phyloP scores from a whole-genome alignment of 169 alveolate genomes.

The Cryptosporidium andersoni region DNA sequence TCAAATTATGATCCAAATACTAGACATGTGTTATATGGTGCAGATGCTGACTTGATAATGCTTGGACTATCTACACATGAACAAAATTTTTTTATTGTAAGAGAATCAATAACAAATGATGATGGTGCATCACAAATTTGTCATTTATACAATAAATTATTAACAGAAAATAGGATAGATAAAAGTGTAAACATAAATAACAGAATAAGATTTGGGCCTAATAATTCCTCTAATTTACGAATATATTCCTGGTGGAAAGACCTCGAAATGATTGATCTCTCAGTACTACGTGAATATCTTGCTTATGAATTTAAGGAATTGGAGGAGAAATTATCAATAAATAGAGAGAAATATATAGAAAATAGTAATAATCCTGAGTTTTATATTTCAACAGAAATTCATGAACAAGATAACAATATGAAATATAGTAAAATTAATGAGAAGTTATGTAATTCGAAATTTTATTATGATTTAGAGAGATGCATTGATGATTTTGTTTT shows the following conservation, averaged over 20 bases:
- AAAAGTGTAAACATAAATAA: not conserved
- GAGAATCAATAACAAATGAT: constrained; percentile 84
- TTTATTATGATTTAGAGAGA: constrained; percentile 89
- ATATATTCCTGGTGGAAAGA: constrained; percentile 66
- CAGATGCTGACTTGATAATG: constrained; percentile 99
- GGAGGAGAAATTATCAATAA: not conserved
- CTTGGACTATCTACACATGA: constrained; percentile 96
- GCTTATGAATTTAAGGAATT: constrained; percentile 79
- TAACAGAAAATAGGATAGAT: constrained; percentile 5
- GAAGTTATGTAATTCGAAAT: not conserved
- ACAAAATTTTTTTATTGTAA: constrained; percentile 89
- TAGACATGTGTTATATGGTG: constrained; percentile 97
- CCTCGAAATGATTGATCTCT: constrained; percentile 75
- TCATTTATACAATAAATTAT: constrained; percentile 32
- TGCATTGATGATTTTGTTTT: constrained; percentile 95
- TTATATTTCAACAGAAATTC: no score
- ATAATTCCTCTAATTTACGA: constrained; percentile 19
- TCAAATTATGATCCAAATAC: constrained; percentile 88
- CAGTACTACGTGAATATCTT: constrained; percentile 84
- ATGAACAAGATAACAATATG: not conserved
- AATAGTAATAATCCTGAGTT: not conserved
- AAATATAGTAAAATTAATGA: not conserved
- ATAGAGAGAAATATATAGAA: not conserved
- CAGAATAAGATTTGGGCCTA: constrained; percentile 7
- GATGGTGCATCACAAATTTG: constrained; percentile 50